Evolutionary conservation across 2,329 filamentous ascomycete genomes (phyloP), one percentile per base, ranked within the genome.

Genomic region (Cladosporium sp.): DNA sequence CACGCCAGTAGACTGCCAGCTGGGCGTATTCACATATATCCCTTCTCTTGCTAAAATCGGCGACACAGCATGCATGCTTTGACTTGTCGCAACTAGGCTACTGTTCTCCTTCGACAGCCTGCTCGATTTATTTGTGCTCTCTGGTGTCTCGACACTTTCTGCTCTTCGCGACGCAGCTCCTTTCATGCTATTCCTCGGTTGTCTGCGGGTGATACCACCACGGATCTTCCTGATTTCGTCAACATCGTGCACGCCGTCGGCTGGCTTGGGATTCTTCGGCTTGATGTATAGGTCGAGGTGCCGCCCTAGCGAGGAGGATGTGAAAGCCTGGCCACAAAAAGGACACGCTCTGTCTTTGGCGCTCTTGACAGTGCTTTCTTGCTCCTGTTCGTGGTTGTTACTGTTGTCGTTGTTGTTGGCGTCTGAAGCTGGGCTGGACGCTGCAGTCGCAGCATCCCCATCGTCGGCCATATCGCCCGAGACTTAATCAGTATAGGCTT

Each of bases 271-370:
- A 72, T 97, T 97, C 77, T 91, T 95, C 59, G 91, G 88, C 70
- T 91, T 92, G 68, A 97, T 92, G 73, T 95, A 97, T 37, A 96
- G 83, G 72, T 97, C 93, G 64, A 97, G 86, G 74, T 97, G 93
- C 45, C 93, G 88, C 50, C 93, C 93, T 54, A 97, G 84, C 2
- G 91, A 96, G 15, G 91, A 96, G 1, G 92, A 97, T 15, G 93
- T 97, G 71, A 97, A 97, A 6, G 88, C 81, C 73, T 96, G 91
- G 47, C 85, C 81, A 73, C 93, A 97, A 76, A 90, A 97, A 35
- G 87, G 89, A 72, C 93, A 97, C 62, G 80, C 86, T 70, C 90
- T 91, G 77, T 97, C 92, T 74, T 97, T 97, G 45, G 45, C 25
- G 28, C 8, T 35, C 9, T 54, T 54, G 13, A 28, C 4, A 5